Evolutionary conservation across 495 filamentous ascomycete species (phyloP).

Genomic region (Neohortaea acidophila): DNA sequence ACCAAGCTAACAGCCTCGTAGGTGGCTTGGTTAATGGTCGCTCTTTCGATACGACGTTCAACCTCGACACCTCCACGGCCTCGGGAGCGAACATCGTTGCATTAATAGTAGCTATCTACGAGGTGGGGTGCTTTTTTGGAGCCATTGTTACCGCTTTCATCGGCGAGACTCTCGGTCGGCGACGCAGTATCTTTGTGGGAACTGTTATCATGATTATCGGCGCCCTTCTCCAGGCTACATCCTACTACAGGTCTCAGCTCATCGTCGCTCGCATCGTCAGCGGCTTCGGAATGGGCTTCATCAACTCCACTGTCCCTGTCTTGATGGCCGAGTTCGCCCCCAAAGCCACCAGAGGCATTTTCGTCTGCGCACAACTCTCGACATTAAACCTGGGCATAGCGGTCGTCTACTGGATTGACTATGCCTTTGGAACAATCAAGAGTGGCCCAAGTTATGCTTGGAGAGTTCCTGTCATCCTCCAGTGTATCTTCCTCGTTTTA

Average conservation of each 20-base stretch:
- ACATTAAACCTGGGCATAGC: conserved; percentile 25
- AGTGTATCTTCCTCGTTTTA: too few species aligned
- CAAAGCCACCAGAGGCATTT: conserved; percentile 36
- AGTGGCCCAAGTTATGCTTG: neutral
- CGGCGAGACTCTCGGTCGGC: conserved; percentile 5
- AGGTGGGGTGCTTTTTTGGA: conserved; percentile 9
- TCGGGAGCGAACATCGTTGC: too few species aligned
- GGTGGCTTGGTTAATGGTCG: too few species aligned
- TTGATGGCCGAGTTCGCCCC: conserved; percentile 66
- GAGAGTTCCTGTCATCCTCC: neutral
- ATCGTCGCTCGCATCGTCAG: conserved; percentile 19
- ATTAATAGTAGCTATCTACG: conserved; percentile 9
- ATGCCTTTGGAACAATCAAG: conserved; percentile 31
- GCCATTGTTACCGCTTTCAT: conserved; percentile 5
- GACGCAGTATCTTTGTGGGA: conserved; percentile 15
- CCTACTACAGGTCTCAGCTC: conserved; percentile 16
- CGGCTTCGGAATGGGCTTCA: conserved; percentile 32
- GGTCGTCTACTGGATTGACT: conserved; percentile 30
- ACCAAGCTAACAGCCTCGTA: too few species aligned
- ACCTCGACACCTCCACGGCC: too few species aligned
- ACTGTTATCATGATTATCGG: conserved; percentile 16
- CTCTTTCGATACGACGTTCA: too few species aligned
- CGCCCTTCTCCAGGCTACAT: conserved; percentile 15
- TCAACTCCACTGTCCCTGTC: conserved; percentile 44
- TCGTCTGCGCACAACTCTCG: conserved; percentile 24